Evolutionary conservation across 345 rosid species (phyloP).

Genomic region (Conringia planisiliqua): DNA sequence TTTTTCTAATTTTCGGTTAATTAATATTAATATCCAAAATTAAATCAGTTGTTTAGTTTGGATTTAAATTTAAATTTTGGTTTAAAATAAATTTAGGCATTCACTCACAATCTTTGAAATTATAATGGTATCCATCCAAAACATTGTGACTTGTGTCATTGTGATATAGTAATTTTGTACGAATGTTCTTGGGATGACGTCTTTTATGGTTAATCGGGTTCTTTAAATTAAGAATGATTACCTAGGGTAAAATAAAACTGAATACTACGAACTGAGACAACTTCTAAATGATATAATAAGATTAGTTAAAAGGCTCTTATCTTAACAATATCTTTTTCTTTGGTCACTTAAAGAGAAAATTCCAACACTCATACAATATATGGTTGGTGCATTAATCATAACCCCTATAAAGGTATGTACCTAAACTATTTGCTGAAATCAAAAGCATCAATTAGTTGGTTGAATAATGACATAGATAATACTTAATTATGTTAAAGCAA

Average conservation of each 20-base stretch:
- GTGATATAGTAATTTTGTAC: not conserved
- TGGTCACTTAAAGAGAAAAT: not conserved
- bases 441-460: conserved; percentile 19
- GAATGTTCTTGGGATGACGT: not conserved
- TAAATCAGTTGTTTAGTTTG: not conserved
- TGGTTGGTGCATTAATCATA: conserved; percentile 21
- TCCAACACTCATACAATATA: not conserved
- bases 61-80: too few relatives aligned
- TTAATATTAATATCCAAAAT: not conserved
- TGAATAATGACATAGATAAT: conserved; percentile 6
- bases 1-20: too few relatives aligned
- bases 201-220: not conserved
- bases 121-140: too few relatives aligned
- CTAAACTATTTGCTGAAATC: conserved; percentile 22
- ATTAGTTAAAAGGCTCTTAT: not conserved
- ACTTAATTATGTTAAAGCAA: conserved; percentile 3
- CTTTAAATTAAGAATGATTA: not conserved
- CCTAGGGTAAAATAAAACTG: not conserved
- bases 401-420: conserved; percentile 9
- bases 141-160: not conserved
- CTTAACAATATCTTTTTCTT: not conserved
- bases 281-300: too few relatives aligned
- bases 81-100: too few relatives aligned
- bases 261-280: conserved; percentile 8
- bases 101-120: too few relatives aligned